Conservation (phyloP, 306 rosid species). For the Sicyos baderoa region DNA sequence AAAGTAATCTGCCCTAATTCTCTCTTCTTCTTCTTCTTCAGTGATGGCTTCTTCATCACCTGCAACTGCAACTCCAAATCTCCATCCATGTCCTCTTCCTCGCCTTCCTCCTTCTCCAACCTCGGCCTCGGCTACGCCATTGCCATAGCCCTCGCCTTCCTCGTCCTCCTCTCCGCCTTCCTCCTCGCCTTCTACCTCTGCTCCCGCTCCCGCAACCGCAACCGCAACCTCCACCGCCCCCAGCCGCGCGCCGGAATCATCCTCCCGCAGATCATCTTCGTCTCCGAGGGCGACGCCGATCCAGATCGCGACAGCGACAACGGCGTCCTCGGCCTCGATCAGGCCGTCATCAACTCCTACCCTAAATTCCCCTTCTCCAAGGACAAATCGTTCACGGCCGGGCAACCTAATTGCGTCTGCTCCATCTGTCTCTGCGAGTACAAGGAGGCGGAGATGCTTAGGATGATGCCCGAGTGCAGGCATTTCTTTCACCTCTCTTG, state of each 20-base stretch:
- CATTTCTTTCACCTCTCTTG: slow-evolving; percentile 71
- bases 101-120: slow-evolving; percentile 35
- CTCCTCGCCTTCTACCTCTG: slow-evolving; percentile 50
- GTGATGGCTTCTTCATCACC: slow-evolving; percentile 48
- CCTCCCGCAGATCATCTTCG: slow-evolving; percentile 66
- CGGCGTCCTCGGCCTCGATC: slow-evolving; percentile 48
- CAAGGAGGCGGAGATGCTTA: slow-evolving; percentile 67
- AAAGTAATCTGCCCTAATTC: slow-evolving; percentile 14
- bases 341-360: slow-evolving; percentile 61
- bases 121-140: slow-evolving; percentile 56
- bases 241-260: slow-evolving; percentile 31
- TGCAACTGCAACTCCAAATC: slow-evolving; percentile 31
- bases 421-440: slow-evolving; percentile 86
- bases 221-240: not conserved
- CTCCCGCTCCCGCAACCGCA: slow-evolving; percentile 23
- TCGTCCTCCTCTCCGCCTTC: slow-evolving; percentile 42
- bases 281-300: slow-evolving; percentile 46
- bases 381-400: slow-evolving; percentile 15
- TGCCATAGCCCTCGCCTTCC: slow-evolving; percentile 75
- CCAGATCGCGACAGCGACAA: slow-evolving; percentile 24
- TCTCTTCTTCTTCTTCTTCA: slow-evolving; percentile 14
- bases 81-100: slow-evolving; percentile 26
- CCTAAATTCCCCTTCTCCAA: slow-evolving; percentile 47
- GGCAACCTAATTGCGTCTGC: slow-evolving; percentile 34
- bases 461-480: slow-evolving; percentile 96